Base-by-base conservation (phyloP, 495 filamentous ascomycete species). In the Penicillium longicatenatum region DNA sequence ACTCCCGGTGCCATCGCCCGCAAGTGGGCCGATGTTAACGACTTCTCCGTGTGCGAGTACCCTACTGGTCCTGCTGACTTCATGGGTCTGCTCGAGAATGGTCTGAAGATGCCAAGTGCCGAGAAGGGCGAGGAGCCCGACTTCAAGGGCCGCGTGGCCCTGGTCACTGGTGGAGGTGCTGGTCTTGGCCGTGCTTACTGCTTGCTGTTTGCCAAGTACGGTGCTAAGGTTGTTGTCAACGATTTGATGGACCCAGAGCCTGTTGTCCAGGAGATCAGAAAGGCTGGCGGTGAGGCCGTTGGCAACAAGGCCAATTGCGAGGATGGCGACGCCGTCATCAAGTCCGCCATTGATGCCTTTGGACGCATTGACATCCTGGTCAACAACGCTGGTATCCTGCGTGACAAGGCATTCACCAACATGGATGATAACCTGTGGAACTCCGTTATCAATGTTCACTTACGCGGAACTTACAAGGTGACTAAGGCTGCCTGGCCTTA, bases 401-500 rank as follows among this genome's bases (percentile, higher is more conserved):
- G 94, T 52, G 94, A 98, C 81, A 98, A 97, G 84, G 93, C 94
- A 35, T 98, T 98, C 78, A 85, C 79, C 71, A 96, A 97, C 79
- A 98, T 98, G 94, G 89, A 91, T 56, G 94, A 98, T 75, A 87
- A 85, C 74, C 81, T 91, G 57, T 98, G 93, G 92, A 87, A 97
- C 70, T 85, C 89, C 50, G 94, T 98, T 56, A 79, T 97, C 75
- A 87, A 89, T 58, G 92, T 98, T 50, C 94, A 98, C 75, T 84
- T 96, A 33, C 84, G 92, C 64, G 94, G 94, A 67, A 98, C 94
- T 63, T 98, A 94, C 80, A 96, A 97, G 82, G 85, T 91, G 61
- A 93, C 92, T 69, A 98, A 97, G 82, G 94, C 94, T 58, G 94
- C 94, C 16, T 98, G 95, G 95, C 95, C 94, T 48, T 88, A 93